These are phyloP conservation scores for Ogataea naganishii DNA, from an alignment of 805 yeast species.

Conservation along the genomic window DNA sequence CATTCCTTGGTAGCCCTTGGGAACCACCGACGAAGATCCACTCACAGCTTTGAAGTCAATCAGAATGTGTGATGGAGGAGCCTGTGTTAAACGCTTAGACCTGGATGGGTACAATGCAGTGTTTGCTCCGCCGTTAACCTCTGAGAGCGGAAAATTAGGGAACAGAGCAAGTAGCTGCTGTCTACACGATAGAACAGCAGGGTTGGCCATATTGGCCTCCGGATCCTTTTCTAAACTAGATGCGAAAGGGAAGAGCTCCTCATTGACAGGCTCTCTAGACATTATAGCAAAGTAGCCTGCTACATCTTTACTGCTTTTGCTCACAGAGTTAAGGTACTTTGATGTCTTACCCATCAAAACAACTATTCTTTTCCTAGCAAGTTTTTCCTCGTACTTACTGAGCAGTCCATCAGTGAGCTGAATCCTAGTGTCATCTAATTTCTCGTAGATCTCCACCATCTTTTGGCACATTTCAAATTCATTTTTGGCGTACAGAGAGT, in stretches of 20 bases:
- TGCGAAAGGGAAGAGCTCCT: conserved; percentile 39
- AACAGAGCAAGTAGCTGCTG: conserved; percentile 67
- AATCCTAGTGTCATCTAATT: conserved; percentile 50
- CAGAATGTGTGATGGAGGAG: conserved; percentile 56
- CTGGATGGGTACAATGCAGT: conserved; percentile 33
- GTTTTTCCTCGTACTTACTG: conserved; percentile 42
- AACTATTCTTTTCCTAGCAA: conserved; percentile 43
- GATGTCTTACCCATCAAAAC: conserved; percentile 48
- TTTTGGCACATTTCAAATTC: conserved; percentile 57
- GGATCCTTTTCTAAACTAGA: conserved; percentile 8
- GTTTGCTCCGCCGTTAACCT: conserved; percentile 22
- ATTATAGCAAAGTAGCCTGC: conserved; percentile 58
- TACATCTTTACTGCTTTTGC: conserved; percentile 23
- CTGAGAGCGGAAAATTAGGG: conserved; percentile 54
- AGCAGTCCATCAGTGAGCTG: conserved; percentile 40
- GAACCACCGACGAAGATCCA: conserved; percentile 48
- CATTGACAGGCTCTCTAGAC: conserved; percentile 53
- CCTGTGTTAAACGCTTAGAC: conserved; percentile 37
- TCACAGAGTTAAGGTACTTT: conserved; percentile 45
- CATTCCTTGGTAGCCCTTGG: conserved; percentile 63
- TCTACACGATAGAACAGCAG: conserved; percentile 54
- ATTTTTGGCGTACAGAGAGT: conserved; percentile 61
- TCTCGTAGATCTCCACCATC: conserved; percentile 42
- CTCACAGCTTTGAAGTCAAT: conserved; percentile 69
- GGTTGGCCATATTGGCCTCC: conserved; percentile 26